phyloP scores from a whole-genome alignment of 1,139 yeast genomes.

The Nakaseomyces sp. region DNA sequence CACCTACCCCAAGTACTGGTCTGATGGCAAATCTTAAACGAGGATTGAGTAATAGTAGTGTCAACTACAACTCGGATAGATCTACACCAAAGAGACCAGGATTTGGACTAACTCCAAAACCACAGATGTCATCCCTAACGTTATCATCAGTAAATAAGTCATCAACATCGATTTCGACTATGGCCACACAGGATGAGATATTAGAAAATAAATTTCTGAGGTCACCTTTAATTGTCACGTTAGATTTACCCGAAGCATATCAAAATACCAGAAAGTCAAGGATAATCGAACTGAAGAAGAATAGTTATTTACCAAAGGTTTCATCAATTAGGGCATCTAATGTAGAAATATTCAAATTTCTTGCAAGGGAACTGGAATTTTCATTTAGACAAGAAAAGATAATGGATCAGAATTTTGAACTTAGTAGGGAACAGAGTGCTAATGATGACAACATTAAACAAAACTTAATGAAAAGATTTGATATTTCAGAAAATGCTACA shows the following conservation, averaged over 20 bases:
- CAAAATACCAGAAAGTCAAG: constrained; percentile 23
- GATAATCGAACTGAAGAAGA: constrained; percentile 10
- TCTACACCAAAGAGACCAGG: not conserved
- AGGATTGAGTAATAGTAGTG: constrained; percentile 7
- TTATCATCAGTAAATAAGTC: constrained; percentile 7
- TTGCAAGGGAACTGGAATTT: constrained; percentile 29
- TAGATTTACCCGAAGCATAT: constrained; percentile 28
- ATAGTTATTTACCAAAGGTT: constrained; percentile 9
- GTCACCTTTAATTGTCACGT: constrained; percentile 23
- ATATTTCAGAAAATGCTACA: constrained; percentile 28
- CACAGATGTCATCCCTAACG: not conserved
- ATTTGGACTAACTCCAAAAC: not conserved
- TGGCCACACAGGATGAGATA: constrained; percentile 12
- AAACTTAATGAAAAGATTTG: constrained; percentile 23
- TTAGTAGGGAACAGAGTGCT: constrained; percentile 6
- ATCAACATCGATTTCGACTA: constrained; percentile 10
- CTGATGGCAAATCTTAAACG: constrained; percentile 7
- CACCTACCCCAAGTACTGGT: not conserved
- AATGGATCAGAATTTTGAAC: constrained; percentile 8
- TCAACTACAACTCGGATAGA: constrained; percentile 5
- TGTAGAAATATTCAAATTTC: constrained; percentile 28
- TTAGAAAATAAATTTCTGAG: constrained; percentile 7
- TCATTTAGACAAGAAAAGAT: constrained; percentile 21
- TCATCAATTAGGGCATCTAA: constrained; percentile 25
- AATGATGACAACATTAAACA: not conserved